Conservation (phyloP, 371 early-diverging fungal genomes). For the Funneliformis caledonium region DNA sequence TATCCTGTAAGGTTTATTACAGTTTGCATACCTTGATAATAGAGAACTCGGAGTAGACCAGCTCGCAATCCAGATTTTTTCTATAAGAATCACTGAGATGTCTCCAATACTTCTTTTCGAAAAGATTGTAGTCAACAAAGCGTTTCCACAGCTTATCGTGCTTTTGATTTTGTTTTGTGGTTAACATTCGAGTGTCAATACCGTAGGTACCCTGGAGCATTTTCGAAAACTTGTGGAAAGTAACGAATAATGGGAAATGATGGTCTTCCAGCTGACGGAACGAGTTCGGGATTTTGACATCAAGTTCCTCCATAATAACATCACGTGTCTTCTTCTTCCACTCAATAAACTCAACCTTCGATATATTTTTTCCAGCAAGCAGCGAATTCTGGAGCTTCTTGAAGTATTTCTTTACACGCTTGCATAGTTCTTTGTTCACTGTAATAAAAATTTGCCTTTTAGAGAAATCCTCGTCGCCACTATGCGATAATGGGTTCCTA, state of each 20-base stretch:
- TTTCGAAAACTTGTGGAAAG: conserved; percentile 23
- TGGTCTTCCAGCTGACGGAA: conserved; percentile 11
- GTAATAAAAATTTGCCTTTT: conserved; percentile 26
- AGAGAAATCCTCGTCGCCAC: not conserved
- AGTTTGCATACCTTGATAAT: conserved; percentile 25
- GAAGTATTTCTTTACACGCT: conserved; percentile 15
- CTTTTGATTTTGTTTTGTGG: not conserved
- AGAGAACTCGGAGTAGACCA: conserved; percentile 29
- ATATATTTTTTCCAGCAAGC: not conserved
- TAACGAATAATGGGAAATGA: conserved; percentile 33
- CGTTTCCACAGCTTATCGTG: not conserved
- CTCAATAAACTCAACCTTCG: not conserved
- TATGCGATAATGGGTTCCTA: not conserved
- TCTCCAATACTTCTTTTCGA: conserved; percentile 22
- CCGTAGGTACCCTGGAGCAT: conserved; percentile 28
- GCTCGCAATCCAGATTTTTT: not conserved
- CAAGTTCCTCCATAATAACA: not conserved
- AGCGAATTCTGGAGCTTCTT: not conserved
- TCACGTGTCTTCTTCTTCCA: conserved; percentile 10
- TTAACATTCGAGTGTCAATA: conserved; percentile 4
- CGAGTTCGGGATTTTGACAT: conserved; percentile 9
- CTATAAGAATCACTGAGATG: not conserved
- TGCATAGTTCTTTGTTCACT: not conserved
- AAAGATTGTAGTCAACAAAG: not conserved
- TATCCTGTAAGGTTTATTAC: not conserved